A percentile compares a stretch with the other conserved stretches of the same genome.
Conservation (phyloP, 2,329 filamentous ascomycete species). For the Furcasterigmium sp. region DNA sequence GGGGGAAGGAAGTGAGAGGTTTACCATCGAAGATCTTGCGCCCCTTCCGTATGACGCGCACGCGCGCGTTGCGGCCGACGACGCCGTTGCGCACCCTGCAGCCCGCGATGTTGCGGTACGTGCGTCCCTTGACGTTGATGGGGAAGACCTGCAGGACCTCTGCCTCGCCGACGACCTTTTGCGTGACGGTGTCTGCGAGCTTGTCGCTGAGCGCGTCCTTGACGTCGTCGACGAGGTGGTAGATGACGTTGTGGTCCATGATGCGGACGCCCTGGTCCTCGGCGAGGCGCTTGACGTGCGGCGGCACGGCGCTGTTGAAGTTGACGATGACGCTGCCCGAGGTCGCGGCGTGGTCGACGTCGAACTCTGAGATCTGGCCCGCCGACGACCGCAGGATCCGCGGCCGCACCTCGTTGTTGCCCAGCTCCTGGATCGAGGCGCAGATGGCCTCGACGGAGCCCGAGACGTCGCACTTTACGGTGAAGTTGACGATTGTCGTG, state of each 20-base stretch:
- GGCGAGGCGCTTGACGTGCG: conserved; percentile 64
- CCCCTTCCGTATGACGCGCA: conserved; percentile 66
- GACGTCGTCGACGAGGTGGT: conserved; percentile 70
- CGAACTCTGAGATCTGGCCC: conserved; percentile 76
- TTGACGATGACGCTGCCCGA: conserved; percentile 74
- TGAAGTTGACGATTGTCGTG: conserved; percentile 64
- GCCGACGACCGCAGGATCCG: conserved; percentile 72
- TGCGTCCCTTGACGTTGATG: conserved; percentile 70
- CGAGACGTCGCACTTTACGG: conserved; percentile 88
- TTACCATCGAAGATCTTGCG: conserved; percentile 77
- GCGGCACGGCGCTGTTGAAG: conserved; percentile 73
- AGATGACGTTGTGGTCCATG: conserved; percentile 82
- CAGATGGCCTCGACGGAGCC: conserved; percentile 90
- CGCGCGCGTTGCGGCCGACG: conserved; percentile 57
- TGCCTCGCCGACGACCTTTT: conserved; percentile 78
- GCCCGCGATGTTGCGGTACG: conserved; percentile 74
- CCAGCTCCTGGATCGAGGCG: conserved; percentile 69
- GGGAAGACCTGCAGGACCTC: conserved; percentile 79
- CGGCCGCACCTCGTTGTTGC: conserved; percentile 77
- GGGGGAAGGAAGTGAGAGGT: conserved; percentile 25
- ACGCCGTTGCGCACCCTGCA: conserved; percentile 81
- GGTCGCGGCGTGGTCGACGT: conserved; percentile 79
- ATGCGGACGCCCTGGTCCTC: conserved; percentile 68
- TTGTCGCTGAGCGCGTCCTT: conserved; percentile 62
- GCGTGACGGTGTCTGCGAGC: conserved; percentile 60